Evolutionary conservation across 1,284 basidiomycete genomes (phyloP).

Genomic region (Naganishia albida): DNA sequence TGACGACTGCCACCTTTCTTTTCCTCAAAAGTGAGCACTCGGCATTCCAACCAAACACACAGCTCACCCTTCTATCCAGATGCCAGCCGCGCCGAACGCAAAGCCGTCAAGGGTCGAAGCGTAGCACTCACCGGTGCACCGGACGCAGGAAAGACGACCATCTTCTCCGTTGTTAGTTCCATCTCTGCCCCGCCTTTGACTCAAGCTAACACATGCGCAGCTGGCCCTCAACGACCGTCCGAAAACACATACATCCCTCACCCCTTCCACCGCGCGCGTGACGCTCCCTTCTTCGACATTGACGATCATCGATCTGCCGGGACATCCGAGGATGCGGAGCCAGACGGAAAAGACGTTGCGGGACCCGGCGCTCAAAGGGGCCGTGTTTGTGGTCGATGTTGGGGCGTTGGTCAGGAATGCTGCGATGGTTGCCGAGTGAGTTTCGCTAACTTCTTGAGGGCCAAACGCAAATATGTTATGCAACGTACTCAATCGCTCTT

Average conservation of each 20-base stretch:
- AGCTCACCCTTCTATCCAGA: too few species aligned
- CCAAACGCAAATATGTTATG: neutral
- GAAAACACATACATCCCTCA: constrained; percentile 49
- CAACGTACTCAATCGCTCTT: neutral
- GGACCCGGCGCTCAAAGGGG: constrained; percentile 38
- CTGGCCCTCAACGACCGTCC: constrained; percentile 43
- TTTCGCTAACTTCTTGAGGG: constrained; percentile 1
- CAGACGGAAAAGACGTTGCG: constrained; percentile 41
- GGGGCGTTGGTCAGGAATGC: constrained; percentile 46
- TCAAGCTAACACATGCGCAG: constrained; percentile 33
- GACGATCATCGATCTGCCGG: constrained; percentile 49
- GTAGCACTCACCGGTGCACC: constrained; percentile 24
- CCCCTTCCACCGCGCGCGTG: constrained; percentile 41
- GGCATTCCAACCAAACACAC: too few species aligned
- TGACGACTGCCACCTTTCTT: too few species aligned
- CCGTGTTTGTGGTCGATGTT: constrained; percentile 52
- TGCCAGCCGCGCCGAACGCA: too few species aligned
- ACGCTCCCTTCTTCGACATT: constrained; percentile 38
- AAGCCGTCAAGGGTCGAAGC: neutral
- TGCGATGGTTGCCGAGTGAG: constrained; percentile 50
- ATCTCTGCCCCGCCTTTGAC: neutral
- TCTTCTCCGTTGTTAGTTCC: constrained; percentile 46
- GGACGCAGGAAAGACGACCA: constrained; percentile 27
- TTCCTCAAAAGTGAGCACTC: neutral
- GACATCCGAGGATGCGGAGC: constrained; percentile 52